Conservation (phyloP, 2,329 filamentous ascomycete genomes). For the Aureobasidium lini region DNA sequence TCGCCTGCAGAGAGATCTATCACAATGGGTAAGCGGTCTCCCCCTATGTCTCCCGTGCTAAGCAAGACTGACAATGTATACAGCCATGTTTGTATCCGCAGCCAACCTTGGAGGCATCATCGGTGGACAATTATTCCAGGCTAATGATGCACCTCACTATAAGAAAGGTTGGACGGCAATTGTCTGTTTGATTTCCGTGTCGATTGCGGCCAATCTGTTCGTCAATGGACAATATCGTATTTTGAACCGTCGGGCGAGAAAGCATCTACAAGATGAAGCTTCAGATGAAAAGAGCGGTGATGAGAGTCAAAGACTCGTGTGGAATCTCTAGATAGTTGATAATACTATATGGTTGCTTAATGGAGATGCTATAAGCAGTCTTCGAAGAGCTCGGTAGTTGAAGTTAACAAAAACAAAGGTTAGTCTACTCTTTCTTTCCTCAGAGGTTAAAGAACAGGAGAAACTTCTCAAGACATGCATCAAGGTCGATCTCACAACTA, state of each 20-base stretch:
- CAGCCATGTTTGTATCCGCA: conserved; percentile 19
- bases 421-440: too few relatives aligned
- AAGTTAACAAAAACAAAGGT: too few relatives aligned
- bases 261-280: background rate
- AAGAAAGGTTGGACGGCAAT: conserved; percentile 18
- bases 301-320: too few relatives aligned
- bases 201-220: conserved; percentile 9
- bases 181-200: conserved; percentile 11
- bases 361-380: too few relatives aligned
- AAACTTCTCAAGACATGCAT: too few relatives aligned
- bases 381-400: too few relatives aligned
- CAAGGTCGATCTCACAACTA: too few relatives aligned
- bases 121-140: conserved; percentile 20
- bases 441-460: too few relatives aligned
- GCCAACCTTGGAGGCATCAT: conserved; percentile 20
- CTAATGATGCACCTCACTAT: conserved; percentile 16
- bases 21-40: conserved; percentile 8
- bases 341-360: too few relatives aligned
- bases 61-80: background rate
- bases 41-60: background rate
- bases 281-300: too few relatives aligned
- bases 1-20: conserved; percentile 18
- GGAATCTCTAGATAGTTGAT: too few relatives aligned
- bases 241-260: conserved; percentile 11
- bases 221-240: conserved; percentile 18